Evolutionary conservation across 2,329 filamentous ascomycete genomes (phyloP), one percentile per base, ranked within the genome.

Genomic region (Ophiostoma sp.): DNA sequence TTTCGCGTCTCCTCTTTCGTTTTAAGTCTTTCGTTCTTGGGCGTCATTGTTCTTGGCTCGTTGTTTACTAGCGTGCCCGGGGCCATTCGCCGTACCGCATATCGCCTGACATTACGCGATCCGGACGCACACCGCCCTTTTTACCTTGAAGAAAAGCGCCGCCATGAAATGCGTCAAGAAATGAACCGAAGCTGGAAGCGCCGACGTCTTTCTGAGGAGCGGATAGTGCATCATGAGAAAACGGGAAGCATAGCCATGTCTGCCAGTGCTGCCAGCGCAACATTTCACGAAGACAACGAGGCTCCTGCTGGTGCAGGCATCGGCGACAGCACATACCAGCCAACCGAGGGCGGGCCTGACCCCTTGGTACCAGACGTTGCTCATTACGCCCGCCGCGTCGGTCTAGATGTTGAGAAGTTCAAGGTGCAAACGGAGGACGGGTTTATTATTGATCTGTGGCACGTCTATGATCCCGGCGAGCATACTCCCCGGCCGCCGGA

Each of bases 351-450:
- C 16, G 93, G 93, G 0, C 85, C 84, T 6, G 94, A 97, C 76
- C 88, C 86, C 3, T 80, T 97, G 7, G 78, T 91, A 7, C 92
- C 90, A 74, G 90, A 97, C 73, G 86, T 93, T 27, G 84, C 84
- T 2, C 95, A 97, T 76, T 97, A 98, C 75, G 93, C 94, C 1
- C 84, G 91, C 27, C 84, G 93, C 12, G 92, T 97, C 14, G 94
- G 94, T 0, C 83, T 98, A 0, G 92, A 97, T 70, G 86, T 92
- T 38, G 93, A 97, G 75, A 85, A 85, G 9, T 91, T 92, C 74
- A 83, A 91, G 65, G 93, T 97, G 0, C 89, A 96, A 77, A 97
- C 94, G 0, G 93, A 97, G 76, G 94, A 98, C 74, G 93, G 93
- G 0, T 97, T 97, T 75, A 86, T 97, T 63, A 90, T 97, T 71